Evolutionary conservation across 306 rosid genomes (phyloP).

Genomic region (Quercus engelmannii): DNA sequence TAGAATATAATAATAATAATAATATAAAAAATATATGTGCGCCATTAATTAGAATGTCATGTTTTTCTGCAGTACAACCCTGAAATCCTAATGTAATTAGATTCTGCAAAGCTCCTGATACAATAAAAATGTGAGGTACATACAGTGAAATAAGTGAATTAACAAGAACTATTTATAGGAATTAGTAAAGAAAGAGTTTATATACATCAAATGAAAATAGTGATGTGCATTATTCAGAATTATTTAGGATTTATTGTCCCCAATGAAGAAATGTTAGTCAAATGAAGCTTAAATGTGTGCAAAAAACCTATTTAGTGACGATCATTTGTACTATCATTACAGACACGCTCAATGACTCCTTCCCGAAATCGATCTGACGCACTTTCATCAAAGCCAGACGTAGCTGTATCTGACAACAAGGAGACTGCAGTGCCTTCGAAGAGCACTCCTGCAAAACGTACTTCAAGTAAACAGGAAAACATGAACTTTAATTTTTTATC

Average conservation of each 20-base stretch:
- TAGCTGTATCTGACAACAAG: conserved; percentile 32
- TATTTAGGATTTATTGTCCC: background rate
- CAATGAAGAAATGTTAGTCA: background rate
- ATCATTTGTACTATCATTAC: conserved; percentile 31
- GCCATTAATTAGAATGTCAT: too few species aligned
- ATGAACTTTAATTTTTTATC: conserved; percentile 43
- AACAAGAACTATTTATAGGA: too few species aligned
- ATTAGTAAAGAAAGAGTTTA: too few species aligned
- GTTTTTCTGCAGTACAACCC: background rate
- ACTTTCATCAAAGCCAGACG: conserved; percentile 47
- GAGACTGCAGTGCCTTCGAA: conserved; percentile 37
- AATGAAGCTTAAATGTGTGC: background rate
- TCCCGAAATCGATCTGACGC: conserved; percentile 36
- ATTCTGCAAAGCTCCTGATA: background rate
- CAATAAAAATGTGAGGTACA: too few species aligned
- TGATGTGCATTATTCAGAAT: background rate
- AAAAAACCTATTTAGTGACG: conserved; percentile 4
- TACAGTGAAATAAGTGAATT: too few species aligned
- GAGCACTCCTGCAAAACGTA: conserved; percentile 37
- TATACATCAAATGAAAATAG: background rate
- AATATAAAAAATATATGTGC: too few species aligned
- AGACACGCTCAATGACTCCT: conserved; percentile 43
- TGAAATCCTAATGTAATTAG: background rate
- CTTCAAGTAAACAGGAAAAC: conserved; percentile 55
- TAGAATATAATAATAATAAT: background rate